Conservation (phyloP, 2,329 filamentous ascomycete species). For the Colletotrichum salicis region DNA sequence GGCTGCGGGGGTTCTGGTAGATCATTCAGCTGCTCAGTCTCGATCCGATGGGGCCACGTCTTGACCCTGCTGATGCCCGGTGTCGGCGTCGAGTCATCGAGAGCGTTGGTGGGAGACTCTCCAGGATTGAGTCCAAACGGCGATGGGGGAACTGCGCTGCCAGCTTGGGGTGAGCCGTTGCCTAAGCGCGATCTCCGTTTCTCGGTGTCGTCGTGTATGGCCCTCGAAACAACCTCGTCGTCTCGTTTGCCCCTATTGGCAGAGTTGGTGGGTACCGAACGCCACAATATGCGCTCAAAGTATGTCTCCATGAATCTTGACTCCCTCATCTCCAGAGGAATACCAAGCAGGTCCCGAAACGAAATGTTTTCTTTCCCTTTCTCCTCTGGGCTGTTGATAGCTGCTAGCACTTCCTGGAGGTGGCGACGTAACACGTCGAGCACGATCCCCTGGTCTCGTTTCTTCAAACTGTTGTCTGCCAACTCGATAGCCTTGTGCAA, state of each 20-base stretch:
- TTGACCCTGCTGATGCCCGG: background rate
- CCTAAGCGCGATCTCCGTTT: background rate
- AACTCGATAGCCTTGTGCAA: conserved; percentile 12
- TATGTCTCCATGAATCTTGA: conserved; percentile 24
- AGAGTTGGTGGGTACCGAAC: background rate
- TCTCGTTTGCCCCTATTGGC: background rate
- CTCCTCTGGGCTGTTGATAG: conserved; percentile 52
- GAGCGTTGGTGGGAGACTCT: background rate
- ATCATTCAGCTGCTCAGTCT: background rate
- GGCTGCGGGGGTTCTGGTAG: too few species aligned
- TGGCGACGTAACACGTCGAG: conserved; percentile 60
- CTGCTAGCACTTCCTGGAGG: conserved; percentile 57
- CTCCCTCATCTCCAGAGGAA: conserved; percentile 17
- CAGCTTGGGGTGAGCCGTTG: background rate
- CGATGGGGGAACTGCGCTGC: background rate
- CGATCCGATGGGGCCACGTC: background rate
- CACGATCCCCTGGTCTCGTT: conserved; percentile 47
- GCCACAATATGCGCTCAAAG: conserved; percentile 10
- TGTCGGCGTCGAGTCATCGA: background rate
- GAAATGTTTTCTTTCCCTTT: background rate
- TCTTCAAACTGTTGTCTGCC: conserved; percentile 32
- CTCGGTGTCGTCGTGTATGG: conserved; percentile 9
- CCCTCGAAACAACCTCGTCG: conserved; percentile 12
- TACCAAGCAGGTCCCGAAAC: background rate
- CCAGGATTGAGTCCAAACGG: background rate